phyloP scores from a whole-genome alignment of 352 stramenopile species.

The Globisporangium radiosum region DNA sequence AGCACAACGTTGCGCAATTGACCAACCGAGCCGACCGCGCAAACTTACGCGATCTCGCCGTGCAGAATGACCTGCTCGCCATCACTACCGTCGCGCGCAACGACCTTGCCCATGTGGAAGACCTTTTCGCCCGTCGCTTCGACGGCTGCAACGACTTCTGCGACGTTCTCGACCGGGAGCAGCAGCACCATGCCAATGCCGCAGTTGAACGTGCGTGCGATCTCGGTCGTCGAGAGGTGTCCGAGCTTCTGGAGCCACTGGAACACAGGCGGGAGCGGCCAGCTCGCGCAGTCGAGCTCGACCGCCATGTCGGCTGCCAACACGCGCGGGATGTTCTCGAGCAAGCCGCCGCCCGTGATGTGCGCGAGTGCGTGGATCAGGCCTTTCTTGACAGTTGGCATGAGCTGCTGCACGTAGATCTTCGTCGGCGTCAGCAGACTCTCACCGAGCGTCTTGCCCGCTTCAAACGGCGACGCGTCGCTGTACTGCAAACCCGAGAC shows the following conservation, averaged over 20 bases:
- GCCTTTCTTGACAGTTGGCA: constrained; percentile 70
- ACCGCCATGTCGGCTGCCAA: constrained; percentile 90
- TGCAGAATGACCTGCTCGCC: constrained; percentile 85
- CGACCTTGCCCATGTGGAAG: constrained; percentile 85
- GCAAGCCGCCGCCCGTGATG: constrained; percentile 97
- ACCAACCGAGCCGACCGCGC: not conserved
- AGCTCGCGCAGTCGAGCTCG: constrained; percentile 88
- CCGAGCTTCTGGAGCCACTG: constrained; percentile 94
- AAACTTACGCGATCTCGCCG: constrained; percentile 50
- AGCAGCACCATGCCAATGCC: constrained; percentile 99
- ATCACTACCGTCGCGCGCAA: constrained; percentile 26
- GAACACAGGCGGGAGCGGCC: constrained; percentile 94
- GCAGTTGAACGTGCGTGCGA: constrained; percentile 98
- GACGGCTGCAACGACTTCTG: constrained; percentile 83
- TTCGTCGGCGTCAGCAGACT: constrained; percentile 95
- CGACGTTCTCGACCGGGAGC: constrained; percentile 84
- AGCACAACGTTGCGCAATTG: no score
- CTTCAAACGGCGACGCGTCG: constrained; percentile 69
- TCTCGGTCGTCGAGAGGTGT: constrained; percentile 92
- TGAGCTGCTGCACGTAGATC: constrained; percentile 95
- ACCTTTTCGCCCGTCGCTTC: constrained; percentile 84
- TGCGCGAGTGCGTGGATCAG: constrained; percentile 93
- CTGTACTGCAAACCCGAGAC: constrained; percentile 82
- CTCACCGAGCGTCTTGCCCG: constrained; percentile 88
- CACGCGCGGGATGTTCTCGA: constrained; percentile 98